Evolutionary conservation across 306 rosid species (phyloP).

Genomic region (Quercus gilva): DNA sequence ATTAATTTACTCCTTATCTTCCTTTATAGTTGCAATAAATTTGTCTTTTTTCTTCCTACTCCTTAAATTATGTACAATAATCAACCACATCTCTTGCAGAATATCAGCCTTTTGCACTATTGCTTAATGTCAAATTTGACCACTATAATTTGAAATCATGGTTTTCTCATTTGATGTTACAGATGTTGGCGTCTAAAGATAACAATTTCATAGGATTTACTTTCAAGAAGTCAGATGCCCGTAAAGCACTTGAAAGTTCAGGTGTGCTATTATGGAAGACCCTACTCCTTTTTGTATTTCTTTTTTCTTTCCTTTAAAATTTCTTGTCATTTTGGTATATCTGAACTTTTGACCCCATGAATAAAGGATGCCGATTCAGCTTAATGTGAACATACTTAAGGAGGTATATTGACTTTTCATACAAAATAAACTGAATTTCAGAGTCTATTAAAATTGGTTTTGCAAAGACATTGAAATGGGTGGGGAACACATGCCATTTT

Average conservation of each 20-base stretch:
- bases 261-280: slow-evolving; percentile 42
- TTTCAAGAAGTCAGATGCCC: slow-evolving; percentile 79
- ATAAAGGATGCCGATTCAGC: not conserved
- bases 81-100: not conserved
- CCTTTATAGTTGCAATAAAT: not conserved
- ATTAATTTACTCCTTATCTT: not conserved
- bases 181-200: slow-evolving; percentile 98
- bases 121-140: not conserved
- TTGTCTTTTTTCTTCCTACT: not conserved
- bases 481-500: not conserved
- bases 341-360: not conserved
- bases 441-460: not conserved
- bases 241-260: slow-evolving; percentile 76
- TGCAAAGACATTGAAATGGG: not conserved
- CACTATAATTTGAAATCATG: not conserved
- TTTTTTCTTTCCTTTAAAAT: not conserved
- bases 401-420: not conserved
- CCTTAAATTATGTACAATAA: not conserved
- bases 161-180: slow-evolving; percentile 21
- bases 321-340: not conserved
- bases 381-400: not conserved
- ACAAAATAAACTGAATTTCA: not conserved
- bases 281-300: too few relatives aligned
- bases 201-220: slow-evolving; percentile 96
- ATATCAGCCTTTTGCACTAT: not conserved